phyloP scores from a whole-genome alignment of 176 grass and related monocot species.

The Bromus sterilis region DNA sequence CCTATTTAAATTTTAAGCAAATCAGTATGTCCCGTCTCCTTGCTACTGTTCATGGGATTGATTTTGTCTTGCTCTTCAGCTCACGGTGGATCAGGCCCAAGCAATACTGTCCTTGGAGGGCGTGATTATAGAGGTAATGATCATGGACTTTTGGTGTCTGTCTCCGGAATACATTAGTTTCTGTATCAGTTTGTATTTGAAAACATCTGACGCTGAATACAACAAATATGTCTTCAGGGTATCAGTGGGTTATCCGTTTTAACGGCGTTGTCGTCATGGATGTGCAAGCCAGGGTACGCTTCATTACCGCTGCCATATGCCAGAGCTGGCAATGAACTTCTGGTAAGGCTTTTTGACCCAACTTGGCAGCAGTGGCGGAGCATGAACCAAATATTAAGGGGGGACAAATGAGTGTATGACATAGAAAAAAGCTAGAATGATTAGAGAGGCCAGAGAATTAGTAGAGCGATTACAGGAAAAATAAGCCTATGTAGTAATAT shows the following conservation, averaged over 20 bases:
- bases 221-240: constrained; percentile 43
- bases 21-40: not conserved
- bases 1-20: constrained; percentile 1
- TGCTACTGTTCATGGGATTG: not conserved
- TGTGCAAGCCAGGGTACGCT: constrained; percentile 57
- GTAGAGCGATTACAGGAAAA: too few species aligned
- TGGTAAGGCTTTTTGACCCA: constrained; percentile 40
- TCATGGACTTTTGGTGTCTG: not conserved
- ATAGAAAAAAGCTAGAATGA: too few species aligned
- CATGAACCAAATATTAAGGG: too few species aligned
- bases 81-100: constrained; percentile 42
- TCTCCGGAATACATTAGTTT: not conserved
- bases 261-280: constrained; percentile 59
- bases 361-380: too few species aligned
- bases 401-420: too few species aligned
- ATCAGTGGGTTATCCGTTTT: constrained; percentile 59
- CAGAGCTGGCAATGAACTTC: constrained; percentile 67
- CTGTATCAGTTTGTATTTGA: not conserved
- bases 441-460: too few species aligned
- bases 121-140: constrained; percentile 62
- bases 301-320: constrained; percentile 61
- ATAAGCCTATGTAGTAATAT: too few species aligned
- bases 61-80: constrained; percentile 36
- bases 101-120: constrained; percentile 53
- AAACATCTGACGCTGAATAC: constrained; percentile 7